These are phyloP conservation scores for Suillus lakei DNA, from an alignment of 768 basidiomycete genomes.

Conservation along the genomic window DNA sequence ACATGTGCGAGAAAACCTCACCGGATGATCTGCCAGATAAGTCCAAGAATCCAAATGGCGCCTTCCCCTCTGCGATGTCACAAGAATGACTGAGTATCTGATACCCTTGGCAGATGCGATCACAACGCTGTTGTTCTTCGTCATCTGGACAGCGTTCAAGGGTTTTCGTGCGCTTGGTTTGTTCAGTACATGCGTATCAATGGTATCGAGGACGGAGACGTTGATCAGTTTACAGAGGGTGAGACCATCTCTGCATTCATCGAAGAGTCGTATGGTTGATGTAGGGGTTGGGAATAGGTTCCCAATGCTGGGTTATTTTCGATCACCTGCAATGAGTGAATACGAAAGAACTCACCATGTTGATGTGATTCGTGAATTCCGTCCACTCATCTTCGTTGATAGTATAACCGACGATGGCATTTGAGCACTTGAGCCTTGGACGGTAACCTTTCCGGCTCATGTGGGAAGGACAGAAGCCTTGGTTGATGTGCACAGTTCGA, in stretches of 20 bases:
- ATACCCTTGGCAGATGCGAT: conserved; percentile 98
- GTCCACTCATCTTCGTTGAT: conserved; percentile 95
- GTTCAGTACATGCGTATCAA: conserved; percentile 97
- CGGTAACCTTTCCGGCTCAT: conserved; percentile 90
- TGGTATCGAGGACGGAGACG: conserved; percentile 98
- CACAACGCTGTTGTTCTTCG: conserved; percentile 99
- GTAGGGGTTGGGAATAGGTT: conserved; percentile 90
- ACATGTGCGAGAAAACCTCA: conserved; percentile 92
- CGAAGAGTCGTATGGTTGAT: conserved; percentile 97
- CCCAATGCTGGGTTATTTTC: conserved; percentile 85
- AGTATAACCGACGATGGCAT: conserved; percentile 94
- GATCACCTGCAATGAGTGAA: conserved; percentile 67
- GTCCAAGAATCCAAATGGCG: conserved; percentile 95
- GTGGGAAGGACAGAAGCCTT: conserved; percentile 54
- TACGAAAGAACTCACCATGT: conserved; percentile 60
- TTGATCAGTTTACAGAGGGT: conserved; percentile 99
- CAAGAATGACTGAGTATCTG: conserved; percentile 95
- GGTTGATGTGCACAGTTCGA: conserved; percentile 67
- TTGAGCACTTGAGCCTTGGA: conserved; percentile 94
- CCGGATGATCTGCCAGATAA: conserved; percentile 99
- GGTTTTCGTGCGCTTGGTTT: conserved; percentile 80
- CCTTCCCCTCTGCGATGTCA: conserved; percentile 90
- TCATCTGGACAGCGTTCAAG: conserved; percentile 98
- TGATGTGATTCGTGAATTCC: conserved; percentile 99
- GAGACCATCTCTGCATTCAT: conserved; percentile 94